phyloP scores from a whole-genome alignment of 495 filamentous ascomycete species.

The Lophiotrema nucula region DNA sequence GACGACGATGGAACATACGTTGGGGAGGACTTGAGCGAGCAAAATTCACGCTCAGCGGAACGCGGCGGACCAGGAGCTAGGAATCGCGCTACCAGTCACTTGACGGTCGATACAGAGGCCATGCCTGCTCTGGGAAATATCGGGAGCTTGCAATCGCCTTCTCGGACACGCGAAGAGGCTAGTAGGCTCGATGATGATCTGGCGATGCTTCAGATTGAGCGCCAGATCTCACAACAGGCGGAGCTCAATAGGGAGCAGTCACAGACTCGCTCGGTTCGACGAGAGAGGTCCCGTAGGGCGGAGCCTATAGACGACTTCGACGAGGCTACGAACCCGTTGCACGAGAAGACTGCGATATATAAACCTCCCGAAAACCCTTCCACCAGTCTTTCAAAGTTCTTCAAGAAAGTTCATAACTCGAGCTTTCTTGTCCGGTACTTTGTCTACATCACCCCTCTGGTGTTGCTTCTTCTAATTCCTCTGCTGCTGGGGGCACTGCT shows the following conservation, averaged over 20 bases:
- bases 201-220: constrained; percentile 77
- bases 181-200: constrained; percentile 80
- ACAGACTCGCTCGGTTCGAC: constrained; percentile 47
- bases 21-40: constrained; percentile 21
- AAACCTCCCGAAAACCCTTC: constrained; percentile 66
- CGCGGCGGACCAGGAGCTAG: not conserved
- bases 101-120: constrained; percentile 37
- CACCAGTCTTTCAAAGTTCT: constrained; percentile 58
- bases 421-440: constrained; percentile 81
- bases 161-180: constrained; percentile 62
- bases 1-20: constrained; percentile 30
- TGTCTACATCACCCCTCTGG: constrained; percentile 78
- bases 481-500: constrained; percentile 71
- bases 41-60: not conserved
- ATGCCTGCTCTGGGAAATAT: constrained; percentile 36
- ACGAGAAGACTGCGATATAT: constrained; percentile 67
- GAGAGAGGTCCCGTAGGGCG: constrained; percentile 51
- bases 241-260: constrained; percentile 43
- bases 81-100: constrained; percentile 7
- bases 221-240: constrained; percentile 59
- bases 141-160: constrained; percentile 44
- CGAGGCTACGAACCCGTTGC: constrained; percentile 68
- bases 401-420: constrained; percentile 69
- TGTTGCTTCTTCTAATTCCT: constrained; percentile 73
- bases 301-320: constrained; percentile 83